Evolutionary conservation across 352 stramenopile genomes (phyloP).

Genomic region (Hyaloperonospora brassicae): DNA sequence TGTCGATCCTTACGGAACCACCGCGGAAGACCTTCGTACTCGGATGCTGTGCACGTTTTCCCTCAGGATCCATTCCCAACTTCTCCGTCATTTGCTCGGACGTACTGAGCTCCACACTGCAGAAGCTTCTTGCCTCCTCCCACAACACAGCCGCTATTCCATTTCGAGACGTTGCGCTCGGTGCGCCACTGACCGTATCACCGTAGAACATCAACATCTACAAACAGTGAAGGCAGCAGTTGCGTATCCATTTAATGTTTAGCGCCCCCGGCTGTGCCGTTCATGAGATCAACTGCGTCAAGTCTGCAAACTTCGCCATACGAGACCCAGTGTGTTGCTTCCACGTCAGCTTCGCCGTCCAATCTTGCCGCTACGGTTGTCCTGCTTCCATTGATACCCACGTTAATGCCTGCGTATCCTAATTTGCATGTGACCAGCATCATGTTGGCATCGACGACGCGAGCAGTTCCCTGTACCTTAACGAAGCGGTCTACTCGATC

Average conservation of each 20-base stretch:
- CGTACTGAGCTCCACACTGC: no score
- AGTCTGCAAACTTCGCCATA: neutral
- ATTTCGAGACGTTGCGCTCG: no score
- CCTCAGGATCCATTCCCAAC: no score
- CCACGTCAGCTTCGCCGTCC: slow-evolving; percentile 1
- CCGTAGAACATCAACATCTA: neutral
- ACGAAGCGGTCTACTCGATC: slow-evolving; percentile 6
- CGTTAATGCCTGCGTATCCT: neutral
- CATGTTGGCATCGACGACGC: no score
- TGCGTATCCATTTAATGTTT: neutral
- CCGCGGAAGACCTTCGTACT: no score
- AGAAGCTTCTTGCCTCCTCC: no score
- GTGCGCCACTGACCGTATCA: no score
- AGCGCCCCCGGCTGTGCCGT: neutral
- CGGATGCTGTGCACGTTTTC: no score
- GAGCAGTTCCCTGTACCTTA: slow-evolving; percentile 1
- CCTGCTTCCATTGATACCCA: slow-evolving; percentile 1
- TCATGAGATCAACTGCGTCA: neutral
- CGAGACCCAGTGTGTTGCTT: slow-evolving; percentile 2
- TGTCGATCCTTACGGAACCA: no score
- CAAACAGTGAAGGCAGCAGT: slow-evolving; percentile 1
- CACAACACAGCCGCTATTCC: no score
- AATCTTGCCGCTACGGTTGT: neutral
- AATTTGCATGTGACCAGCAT: neutral
- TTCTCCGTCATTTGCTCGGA: no score